phyloP scores from a whole-genome alignment of 805 yeast genomes.

The Lachancea cidri region DNA sequence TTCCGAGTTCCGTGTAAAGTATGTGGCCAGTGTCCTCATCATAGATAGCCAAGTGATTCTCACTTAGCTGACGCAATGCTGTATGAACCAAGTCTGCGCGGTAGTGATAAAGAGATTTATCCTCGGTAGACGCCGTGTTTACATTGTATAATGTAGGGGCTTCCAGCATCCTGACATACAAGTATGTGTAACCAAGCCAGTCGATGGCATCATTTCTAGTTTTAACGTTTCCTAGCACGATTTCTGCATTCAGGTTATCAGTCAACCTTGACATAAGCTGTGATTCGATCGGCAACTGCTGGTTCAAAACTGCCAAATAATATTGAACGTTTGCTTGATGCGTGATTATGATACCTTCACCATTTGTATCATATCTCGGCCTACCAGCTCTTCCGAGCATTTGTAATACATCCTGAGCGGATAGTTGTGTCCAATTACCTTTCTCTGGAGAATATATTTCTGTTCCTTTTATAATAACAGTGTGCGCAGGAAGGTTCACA shows the following conservation, averaged over 20 bases:
- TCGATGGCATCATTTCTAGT: conserved; percentile 59
- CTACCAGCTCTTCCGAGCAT: conserved; percentile 99
- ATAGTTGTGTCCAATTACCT: conserved; percentile 85
- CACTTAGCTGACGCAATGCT: conserved; percentile 56
- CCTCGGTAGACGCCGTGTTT: conserved; percentile 54
- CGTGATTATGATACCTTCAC: conserved; percentile 92
- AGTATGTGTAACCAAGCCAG: conserved; percentile 79
- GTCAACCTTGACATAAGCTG: conserved; percentile 67
- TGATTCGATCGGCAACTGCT: conserved; percentile 89
- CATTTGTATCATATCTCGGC: conserved; percentile 87
- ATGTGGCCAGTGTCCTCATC: conserved; percentile 46
- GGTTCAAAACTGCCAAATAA: conserved; percentile 84
- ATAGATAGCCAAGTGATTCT: conserved; percentile 56
- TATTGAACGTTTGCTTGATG: conserved; percentile 81
- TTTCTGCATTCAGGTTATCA: conserved; percentile 81
- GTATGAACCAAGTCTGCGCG: conserved; percentile 70
- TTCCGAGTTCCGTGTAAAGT: conserved; percentile 64
- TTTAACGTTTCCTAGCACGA: conserved; percentile 64
- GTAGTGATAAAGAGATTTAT: conserved; percentile 43
- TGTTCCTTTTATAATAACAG: conserved; percentile 90
- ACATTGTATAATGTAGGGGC: conserved; percentile 74
- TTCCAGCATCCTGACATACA: conserved; percentile 69
- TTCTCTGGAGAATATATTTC: conserved; percentile 87
- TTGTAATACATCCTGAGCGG: conserved; percentile 91
- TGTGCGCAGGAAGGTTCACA: conserved; percentile 91